phyloP scores from a whole-genome alignment of 768 basidiomycete genomes.

The Russula sp. region DNA sequence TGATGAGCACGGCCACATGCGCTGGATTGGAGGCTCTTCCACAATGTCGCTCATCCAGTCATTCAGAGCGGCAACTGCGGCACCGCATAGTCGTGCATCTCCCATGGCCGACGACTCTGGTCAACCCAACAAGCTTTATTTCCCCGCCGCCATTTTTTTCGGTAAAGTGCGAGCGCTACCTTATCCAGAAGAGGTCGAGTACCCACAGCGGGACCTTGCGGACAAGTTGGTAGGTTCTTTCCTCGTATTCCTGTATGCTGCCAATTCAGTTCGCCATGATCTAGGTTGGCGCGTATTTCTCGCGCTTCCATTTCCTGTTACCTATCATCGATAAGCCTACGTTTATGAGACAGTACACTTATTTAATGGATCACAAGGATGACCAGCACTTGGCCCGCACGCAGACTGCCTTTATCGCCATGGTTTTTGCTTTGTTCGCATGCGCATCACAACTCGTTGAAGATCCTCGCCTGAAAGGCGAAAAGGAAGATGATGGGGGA shows the following conservation, averaged over 20 bases:
- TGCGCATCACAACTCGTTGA: slow-evolving; percentile 74
- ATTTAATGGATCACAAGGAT: slow-evolving; percentile 62
- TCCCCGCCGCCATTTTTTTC: slow-evolving; percentile 82
- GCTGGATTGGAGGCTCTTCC: slow-evolving; percentile 89
- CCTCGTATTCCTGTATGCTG: background rate
- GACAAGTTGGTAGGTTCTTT: slow-evolving; percentile 65
- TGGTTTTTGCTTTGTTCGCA: slow-evolving; percentile 88
- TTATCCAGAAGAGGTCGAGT: slow-evolving; percentile 80
- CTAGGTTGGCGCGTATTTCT: slow-evolving; percentile 83
- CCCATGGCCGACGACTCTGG: slow-evolving; percentile 80
- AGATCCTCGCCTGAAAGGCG: slow-evolving; percentile 58
- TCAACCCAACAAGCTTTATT: slow-evolving; percentile 79
- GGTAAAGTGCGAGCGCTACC: slow-evolving; percentile 80
- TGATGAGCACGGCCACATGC: slow-evolving; percentile 84
- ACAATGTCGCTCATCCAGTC: slow-evolving; percentile 90
- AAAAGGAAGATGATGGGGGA: slow-evolving; percentile 65
- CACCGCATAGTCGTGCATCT: slow-evolving; percentile 68
- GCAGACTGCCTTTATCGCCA: slow-evolving; percentile 70
- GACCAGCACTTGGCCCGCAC: slow-evolving; percentile 46
- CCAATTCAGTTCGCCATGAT: slow-evolving; percentile 24
- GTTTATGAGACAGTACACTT: slow-evolving; percentile 64
- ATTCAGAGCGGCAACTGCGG: slow-evolving; percentile 68
- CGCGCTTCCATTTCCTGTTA: slow-evolving; percentile 80
- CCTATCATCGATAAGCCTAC: slow-evolving; percentile 82
- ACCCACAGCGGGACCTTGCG: slow-evolving; percentile 74